Evolutionary conservation across 805 yeast genomes (phyloP).

Genomic region (Wickerhamomyces subpelliculosus): DNA sequence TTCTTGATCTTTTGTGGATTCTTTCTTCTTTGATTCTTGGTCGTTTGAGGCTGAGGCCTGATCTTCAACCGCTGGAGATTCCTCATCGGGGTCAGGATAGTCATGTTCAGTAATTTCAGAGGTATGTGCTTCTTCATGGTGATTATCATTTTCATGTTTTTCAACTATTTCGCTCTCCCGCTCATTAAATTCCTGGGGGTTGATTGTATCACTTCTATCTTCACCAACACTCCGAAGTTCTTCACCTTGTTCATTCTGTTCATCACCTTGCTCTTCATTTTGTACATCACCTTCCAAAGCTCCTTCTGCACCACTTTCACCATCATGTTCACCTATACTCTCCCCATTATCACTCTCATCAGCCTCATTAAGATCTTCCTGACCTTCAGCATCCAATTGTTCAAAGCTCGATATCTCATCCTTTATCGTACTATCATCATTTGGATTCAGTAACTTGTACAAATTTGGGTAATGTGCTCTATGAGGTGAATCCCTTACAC

Average conservation of each 20-base stretch:
- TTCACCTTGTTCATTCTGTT: constrained; percentile 1
- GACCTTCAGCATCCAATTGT: background rate
- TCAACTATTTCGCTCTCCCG: no score
- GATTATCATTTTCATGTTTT: no score
- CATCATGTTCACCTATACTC: background rate
- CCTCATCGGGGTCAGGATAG: no score
- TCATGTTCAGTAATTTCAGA: no score
- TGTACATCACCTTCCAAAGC: background rate
- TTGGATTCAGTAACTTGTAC: constrained; percentile 21
- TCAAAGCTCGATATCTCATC: constrained; percentile 7
- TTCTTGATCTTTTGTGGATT: no score
- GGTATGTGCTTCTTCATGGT: no score
- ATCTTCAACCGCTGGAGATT: no score
- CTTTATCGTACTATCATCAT: constrained; percentile 6
- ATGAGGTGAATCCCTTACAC: constrained; percentile 30
- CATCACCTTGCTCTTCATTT: background rate
- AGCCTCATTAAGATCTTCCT: background rate
- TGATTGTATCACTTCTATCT: no score
- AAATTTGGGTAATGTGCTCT: constrained; percentile 37
- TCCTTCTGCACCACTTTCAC: background rate
- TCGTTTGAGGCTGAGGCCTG: no score
- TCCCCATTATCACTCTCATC: constrained; percentile 4
- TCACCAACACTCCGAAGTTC: constrained; percentile 1
- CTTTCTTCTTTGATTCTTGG: no score
- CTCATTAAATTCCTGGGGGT: no score